Evolutionary conservation across 768 basidiomycete genomes (phyloP).

Genomic region (Agrocybe chaxingu): DNA sequence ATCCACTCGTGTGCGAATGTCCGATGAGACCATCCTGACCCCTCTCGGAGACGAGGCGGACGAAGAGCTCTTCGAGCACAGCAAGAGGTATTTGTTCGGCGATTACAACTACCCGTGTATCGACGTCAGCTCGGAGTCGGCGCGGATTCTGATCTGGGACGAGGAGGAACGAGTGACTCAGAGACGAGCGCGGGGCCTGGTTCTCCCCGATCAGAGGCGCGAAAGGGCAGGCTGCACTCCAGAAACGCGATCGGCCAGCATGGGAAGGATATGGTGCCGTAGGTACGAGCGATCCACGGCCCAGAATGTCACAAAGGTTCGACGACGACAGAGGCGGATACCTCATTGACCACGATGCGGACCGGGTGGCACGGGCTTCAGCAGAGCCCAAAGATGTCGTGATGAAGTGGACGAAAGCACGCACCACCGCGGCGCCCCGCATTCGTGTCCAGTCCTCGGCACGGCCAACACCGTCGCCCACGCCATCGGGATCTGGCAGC

Average conservation of each 20-base stretch:
- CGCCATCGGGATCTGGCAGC: conserved; percentile 23
- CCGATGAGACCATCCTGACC: too few species aligned
- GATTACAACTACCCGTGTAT: conserved; percentile 90
- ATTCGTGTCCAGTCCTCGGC: conserved; percentile 15
- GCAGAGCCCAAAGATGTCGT: conserved; percentile 33
- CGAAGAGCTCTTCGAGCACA: conserved; percentile 74
- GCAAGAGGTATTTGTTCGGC: conserved; percentile 80
- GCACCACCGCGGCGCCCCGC: conserved; percentile 10
- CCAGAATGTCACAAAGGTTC: conserved; percentile 2
- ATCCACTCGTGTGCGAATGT: too few species aligned
- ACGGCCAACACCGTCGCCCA: conserved; percentile 8
- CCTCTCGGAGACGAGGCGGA: conserved; percentile 47
- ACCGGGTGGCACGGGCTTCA: conserved; percentile 22
- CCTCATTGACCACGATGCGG: conserved; percentile 49
- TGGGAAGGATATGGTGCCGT: conserved; percentile 63
- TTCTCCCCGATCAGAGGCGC: conserved; percentile 57
- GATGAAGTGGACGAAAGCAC: conserved; percentile 44
- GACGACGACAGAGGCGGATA: conserved; percentile 19
- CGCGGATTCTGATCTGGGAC: conserved; percentile 64
- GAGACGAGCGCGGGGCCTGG: conserved; percentile 72
- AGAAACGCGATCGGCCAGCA: conserved; percentile 33
- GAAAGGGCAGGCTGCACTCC: conserved; percentile 36
- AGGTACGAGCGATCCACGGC: conserved; percentile 21
- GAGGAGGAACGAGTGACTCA: conserved; percentile 84
- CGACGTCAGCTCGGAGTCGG: conserved; percentile 80